Evolutionary conservation across 2,329 filamentous ascomycete species (phyloP), one percentile per base, ranked within the genome.

Genomic region (Neonectria neomacrospora): DNA sequence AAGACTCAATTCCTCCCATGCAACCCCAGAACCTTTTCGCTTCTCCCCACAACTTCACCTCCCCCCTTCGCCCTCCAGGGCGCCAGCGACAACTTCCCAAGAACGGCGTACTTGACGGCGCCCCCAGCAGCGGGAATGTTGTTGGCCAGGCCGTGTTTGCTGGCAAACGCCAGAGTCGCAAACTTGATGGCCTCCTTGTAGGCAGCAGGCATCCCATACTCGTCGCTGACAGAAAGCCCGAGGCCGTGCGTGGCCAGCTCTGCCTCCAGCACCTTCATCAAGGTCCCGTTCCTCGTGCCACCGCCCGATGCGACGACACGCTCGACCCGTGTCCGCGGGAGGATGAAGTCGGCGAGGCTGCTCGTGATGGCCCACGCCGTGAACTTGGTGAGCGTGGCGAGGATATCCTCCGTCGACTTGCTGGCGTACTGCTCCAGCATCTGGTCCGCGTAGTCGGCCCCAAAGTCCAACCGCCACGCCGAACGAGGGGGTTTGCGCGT

Each of bases 171-270:
- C n/a, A 76, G 63, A 2, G 72, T 75, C 3, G 74, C 71, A 59
- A 76, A 76, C 58, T 75, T 75, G 61, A 74, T 74, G 32, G 73
- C 74, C 58, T 76, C 74, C 55, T 75, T 75, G 64, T 72, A 76
- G 14, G 71, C 61, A 2, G 74, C 68, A 5, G 74, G 73, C n/a
- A 76, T 64, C 6, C 73, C 73, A 44, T 65, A 73, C 28, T 72
- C 68, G 54, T 76, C 74, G 56, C 74, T 74, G n/a, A n/a, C n/a
- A n/a, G n/a, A n/a, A n/a, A n/a, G n/a, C n/a, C n/a, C n/a, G n/a
- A n/a, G n/a, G n/a, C n/a, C n/a, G n/a, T n/a, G n/a, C n/a, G n/a
- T n/a, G n/a, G n/a, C n/a, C n/a, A n/a, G n/a, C n/a, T n/a, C n/a
- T n/a, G n/a, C n/a, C n/a, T n/a, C n/a, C n/a, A n/a, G n/a, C n/a